These are phyloP conservation scores for Fusarium camptoceras DNA, from an alignment of 2,329 filamentous ascomycete genomes.

Conservation along the genomic window DNA sequence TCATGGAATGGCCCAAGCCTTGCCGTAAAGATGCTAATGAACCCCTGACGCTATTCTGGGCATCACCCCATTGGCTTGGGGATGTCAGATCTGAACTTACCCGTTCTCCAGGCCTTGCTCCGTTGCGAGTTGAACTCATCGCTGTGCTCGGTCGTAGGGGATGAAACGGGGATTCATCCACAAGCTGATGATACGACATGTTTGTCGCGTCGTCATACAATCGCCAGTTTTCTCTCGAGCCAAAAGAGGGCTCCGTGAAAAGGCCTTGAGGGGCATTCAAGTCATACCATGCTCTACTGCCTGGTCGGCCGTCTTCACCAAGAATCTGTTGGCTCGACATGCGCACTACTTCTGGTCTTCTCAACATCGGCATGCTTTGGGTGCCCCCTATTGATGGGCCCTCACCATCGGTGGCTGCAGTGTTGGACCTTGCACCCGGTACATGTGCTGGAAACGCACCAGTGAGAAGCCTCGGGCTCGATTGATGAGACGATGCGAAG, in stretches of 20 bases:
- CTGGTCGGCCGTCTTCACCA: conserved; percentile 17
- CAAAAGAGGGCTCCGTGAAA: conserved; percentile 50
- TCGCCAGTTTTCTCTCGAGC: conserved; percentile 54
- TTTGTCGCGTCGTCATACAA: conserved; percentile 47
- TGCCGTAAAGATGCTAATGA: conserved; percentile 37
- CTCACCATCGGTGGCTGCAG: not conserved
- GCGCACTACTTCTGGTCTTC: conserved; percentile 41
- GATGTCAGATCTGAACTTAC: conserved; percentile 39
- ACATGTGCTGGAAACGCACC: conserved; percentile 24
- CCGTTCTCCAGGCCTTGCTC: conserved; percentile 39
- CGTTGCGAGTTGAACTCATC: conserved; percentile 33
- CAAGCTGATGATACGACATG: conserved; percentile 51
- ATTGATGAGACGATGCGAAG: conserved; percentile 47
- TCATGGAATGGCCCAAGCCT: conserved; percentile 21
- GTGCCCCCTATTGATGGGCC: conserved; percentile 31
- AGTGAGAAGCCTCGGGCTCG: conserved; percentile 42
- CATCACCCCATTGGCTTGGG: conserved; percentile 45
- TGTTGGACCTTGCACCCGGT: conserved; percentile 2
- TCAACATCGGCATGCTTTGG: conserved; percentile 43
- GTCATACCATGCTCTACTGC: conserved; percentile 45
- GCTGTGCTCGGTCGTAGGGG: conserved; percentile 50
- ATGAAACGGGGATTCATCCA: conserved; percentile 53
- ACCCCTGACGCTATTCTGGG: conserved; percentile 35
- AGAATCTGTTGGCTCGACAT: conserved; percentile 41
- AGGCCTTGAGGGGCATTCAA: conserved; percentile 41